These are phyloP conservation scores for Flaveria sonorensis DNA, from an alignment of 129 eudicot genomes.

Conservation along the genomic window DNA sequence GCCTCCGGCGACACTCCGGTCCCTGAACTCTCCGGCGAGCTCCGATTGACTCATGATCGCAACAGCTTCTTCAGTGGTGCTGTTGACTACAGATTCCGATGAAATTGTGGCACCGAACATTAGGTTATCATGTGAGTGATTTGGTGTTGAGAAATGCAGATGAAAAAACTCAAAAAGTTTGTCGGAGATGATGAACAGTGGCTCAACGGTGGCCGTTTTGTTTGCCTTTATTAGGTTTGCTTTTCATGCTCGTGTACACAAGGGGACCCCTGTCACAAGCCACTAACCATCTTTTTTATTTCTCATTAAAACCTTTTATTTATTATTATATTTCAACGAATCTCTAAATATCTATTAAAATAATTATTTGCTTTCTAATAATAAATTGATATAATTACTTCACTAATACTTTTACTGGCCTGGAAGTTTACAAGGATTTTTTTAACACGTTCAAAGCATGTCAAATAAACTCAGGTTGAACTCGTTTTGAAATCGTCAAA, in stretches of 20 bases:
- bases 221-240: conserved; percentile 44
- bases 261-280: conserved; percentile 32
- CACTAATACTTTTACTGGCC: background rate
- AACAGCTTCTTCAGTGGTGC: background rate
- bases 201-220: conserved; percentile 21
- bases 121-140: background rate
- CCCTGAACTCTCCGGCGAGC: conserved; percentile 57
- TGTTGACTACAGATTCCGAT: conserved; percentile 18
- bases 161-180: background rate
- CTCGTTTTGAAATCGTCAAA: too few relatives aligned
- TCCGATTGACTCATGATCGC: conserved; percentile 24
- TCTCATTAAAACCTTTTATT: conserved; percentile 15
- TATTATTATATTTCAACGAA: background rate
- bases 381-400: background rate
- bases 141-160: background rate
- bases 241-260: conserved; percentile 30
- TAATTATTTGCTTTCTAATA: background rate
- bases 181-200: conserved; percentile 17
- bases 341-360: background rate
- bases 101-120: background rate
- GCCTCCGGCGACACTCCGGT: conserved; percentile 32
- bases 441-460: too few relatives aligned
- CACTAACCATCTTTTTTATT: conserved; percentile 16
- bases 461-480: too few relatives aligned
- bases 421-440: too few relatives aligned